Conservation (phyloP, 2,329 filamentous ascomycete genomes). For the Epichloe elymi region DNA sequence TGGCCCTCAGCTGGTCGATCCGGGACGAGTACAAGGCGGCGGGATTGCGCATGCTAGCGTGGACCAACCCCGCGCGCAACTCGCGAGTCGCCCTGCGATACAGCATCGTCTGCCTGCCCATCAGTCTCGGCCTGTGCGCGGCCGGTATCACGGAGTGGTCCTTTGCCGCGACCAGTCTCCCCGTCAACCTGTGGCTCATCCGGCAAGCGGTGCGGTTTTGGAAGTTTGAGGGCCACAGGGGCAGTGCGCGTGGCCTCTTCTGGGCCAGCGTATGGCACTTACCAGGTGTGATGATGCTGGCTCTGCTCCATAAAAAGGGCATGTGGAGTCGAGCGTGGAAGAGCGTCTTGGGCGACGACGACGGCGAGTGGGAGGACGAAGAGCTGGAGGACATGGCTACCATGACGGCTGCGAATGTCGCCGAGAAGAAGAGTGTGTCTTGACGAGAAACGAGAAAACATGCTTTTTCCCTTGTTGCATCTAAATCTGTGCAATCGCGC, state of each 20-base stretch:
- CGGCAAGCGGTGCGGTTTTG: slow-evolving; percentile 73
- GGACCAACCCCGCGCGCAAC: slow-evolving; percentile 78
- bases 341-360: slow-evolving; percentile 47
- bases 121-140: slow-evolving; percentile 70
- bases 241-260: slow-evolving; percentile 73
- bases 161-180: slow-evolving; percentile 67
- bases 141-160: slow-evolving; percentile 72
- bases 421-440: slow-evolving; percentile 7
- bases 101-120: slow-evolving; percentile 69
- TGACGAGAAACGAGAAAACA: neutral
- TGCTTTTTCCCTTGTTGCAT: too few relatives aligned
- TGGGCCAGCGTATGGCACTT: slow-evolving; percentile 98
- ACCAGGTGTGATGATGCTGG: slow-evolving; percentile 77
- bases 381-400: slow-evolving; percentile 28
- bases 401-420: slow-evolving; percentile 19
- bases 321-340: slow-evolving; percentile 76
- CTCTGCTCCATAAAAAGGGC: slow-evolving; percentile 86
- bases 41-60: slow-evolving; percentile 62
- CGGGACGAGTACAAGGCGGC: slow-evolving; percentile 73
- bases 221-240: slow-evolving; percentile 61
- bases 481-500: too few relatives aligned
- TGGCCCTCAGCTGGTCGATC: slow-evolving; percentile 80
- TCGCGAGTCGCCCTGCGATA: slow-evolving; percentile 80
- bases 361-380: slow-evolving; percentile 46
- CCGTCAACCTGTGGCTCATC: slow-evolving; percentile 77